Evolutionary conservation across 768 basidiomycete genomes (phyloP).

Genomic region (Hygrocybe coccinea): DNA sequence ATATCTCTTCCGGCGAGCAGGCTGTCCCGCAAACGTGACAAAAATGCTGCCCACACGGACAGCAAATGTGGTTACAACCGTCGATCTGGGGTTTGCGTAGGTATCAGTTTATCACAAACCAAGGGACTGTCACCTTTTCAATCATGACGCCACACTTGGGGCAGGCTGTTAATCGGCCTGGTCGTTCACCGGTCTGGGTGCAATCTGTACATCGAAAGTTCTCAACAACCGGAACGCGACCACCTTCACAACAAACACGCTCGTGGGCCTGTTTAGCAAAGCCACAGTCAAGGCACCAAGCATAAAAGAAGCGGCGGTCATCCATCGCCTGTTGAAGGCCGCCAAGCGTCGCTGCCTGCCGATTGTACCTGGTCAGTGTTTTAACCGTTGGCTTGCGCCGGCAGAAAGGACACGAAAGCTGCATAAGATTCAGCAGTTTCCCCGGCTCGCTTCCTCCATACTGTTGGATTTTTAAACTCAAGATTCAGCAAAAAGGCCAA

Average conservation of each 20-base stretch:
- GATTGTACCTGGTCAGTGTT: slow-evolving; percentile 21
- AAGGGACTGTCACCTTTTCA: slow-evolving; percentile 6
- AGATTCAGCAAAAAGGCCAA: neutral
- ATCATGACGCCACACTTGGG: slow-evolving; percentile 12
- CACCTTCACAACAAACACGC: slow-evolving; percentile 19
- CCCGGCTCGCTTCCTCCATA: slow-evolving; percentile 25
- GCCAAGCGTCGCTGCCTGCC: slow-evolving; percentile 15
- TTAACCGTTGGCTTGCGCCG: slow-evolving; percentile 22
- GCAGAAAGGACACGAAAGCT: slow-evolving; percentile 26
- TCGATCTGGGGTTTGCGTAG: slow-evolving; percentile 6
- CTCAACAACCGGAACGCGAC: slow-evolving; percentile 9
- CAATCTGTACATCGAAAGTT: slow-evolving; percentile 20
- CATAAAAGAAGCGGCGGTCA: slow-evolving; percentile 25
- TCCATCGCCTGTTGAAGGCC: slow-evolving; percentile 22
- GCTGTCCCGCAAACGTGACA: slow-evolving; percentile 20
- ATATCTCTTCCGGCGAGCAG: slow-evolving; percentile 5
- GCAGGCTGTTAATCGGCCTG: neutral
- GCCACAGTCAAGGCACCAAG: slow-evolving; percentile 25
- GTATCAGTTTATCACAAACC: neutral
- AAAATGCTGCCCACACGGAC: slow-evolving; percentile 22
- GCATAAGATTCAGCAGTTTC: slow-evolving; percentile 24
- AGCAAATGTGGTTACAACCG: slow-evolving; percentile 26
- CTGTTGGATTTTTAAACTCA: slow-evolving; percentile 3
- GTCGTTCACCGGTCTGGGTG: neutral
- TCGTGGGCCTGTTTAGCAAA: slow-evolving; percentile 20